These are phyloP conservation scores for Daldinia bambusicola DNA, from an alignment of 495 filamentous ascomycete species.

Conservation along the genomic window DNA sequence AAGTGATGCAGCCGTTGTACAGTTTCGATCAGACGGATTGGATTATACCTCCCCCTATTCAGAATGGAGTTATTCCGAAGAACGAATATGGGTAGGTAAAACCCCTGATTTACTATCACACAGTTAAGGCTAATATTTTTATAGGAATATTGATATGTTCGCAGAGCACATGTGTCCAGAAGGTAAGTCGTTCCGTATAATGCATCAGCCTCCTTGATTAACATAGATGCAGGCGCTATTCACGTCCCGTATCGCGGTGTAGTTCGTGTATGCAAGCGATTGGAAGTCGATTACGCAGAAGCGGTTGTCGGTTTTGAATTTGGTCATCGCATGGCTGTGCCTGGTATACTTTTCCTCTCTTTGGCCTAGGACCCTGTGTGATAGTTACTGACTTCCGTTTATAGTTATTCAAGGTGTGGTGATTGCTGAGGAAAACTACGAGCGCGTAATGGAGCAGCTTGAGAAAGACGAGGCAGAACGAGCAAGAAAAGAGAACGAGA, in stretches of 20 bases:
- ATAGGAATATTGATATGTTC: constrained; percentile 90
- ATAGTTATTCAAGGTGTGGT: constrained; percentile 86
- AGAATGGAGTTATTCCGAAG: constrained; percentile 87
- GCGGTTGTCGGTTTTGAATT: constrained; percentile 98
- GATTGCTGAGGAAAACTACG: constrained; percentile 80
- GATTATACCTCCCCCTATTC: constrained; percentile 87
- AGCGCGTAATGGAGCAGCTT: constrained; percentile 81
- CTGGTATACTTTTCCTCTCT: constrained; percentile 45
- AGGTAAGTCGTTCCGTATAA: constrained; percentile 52
- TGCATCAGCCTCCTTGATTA: constrained; percentile 1
- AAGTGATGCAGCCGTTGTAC: constrained; percentile 87
- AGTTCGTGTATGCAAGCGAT: constrained; percentile 79
- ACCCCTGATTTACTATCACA: not conserved
- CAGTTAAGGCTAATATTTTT: constrained; percentile 19
- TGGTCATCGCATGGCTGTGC: constrained; percentile 89
- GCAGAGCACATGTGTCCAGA: constrained; percentile 90
- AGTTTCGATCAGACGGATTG: constrained; percentile 87
- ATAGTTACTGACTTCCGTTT: not conserved
- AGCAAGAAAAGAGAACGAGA: constrained; percentile 80
- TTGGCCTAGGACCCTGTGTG: not conserved
- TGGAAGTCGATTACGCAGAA: constrained; percentile 91
- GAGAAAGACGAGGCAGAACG: constrained; percentile 82
- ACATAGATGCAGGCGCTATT: constrained; percentile 62
- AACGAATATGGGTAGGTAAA: constrained; percentile 78
- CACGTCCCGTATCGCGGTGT: constrained; percentile 84